A percentile compares a stretch with the other conserved stretches of the same genome.
Conservation (phyloP, 164 flowering plant genomes). For the Piper betle region DNA sequence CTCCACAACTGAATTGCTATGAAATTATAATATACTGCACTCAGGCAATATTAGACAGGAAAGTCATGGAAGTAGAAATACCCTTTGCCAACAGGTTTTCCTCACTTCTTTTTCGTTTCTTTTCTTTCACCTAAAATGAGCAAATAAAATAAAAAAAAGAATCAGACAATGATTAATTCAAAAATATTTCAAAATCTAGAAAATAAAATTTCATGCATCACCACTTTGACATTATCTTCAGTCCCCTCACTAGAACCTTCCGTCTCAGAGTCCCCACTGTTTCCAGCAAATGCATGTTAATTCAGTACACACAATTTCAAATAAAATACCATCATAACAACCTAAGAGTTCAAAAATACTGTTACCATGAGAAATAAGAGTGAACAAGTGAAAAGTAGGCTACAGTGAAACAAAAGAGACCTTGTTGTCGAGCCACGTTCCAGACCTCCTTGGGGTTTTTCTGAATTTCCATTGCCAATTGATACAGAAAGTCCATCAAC, state of each 20-base stretch:
- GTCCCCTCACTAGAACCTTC: conserved; percentile 77
- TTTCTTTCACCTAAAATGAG: conserved; percentile 29
- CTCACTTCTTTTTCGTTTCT: conserved; percentile 44
- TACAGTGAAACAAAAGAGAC: not conserved
- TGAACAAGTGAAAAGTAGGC: not conserved
- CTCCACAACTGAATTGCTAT: no score
- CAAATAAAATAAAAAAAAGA: not conserved
- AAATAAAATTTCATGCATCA: not conserved
- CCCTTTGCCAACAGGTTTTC: conserved; percentile 10
- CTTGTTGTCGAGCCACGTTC: conserved; percentile 18
- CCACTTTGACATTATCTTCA: conserved; percentile 36
- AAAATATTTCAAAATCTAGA: not conserved
- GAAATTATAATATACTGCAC: no score
- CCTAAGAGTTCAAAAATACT: conserved; percentile 3
- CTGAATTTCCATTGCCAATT: conserved; percentile 48
- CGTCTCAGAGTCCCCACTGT: conserved; percentile 19
- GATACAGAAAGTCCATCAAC: conserved; percentile 74
- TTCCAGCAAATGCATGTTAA: no score
- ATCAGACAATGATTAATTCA: not conserved
- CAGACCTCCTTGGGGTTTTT: conserved; percentile 30
- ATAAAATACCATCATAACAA: conserved; percentile 4
- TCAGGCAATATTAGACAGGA: no score
- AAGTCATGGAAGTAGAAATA: not conserved
- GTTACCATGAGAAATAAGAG: not conserved
- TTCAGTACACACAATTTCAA: not conserved